Evolutionary conservation across 805 yeast species (phyloP), one percentile per base, ranked within the genome.

Genomic region (Limtongia smithiae): DNA sequence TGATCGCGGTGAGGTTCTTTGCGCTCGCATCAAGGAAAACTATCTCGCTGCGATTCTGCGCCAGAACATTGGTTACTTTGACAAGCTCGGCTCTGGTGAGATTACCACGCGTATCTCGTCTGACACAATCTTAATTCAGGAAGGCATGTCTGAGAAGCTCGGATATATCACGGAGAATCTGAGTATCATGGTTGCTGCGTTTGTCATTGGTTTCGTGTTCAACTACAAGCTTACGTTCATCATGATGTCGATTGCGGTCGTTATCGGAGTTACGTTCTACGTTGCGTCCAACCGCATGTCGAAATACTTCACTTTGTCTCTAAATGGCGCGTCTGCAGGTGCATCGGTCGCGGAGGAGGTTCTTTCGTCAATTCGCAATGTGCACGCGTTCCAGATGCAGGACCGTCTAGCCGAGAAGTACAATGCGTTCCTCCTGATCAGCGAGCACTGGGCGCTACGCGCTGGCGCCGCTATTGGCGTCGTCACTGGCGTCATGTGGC

Each of bases 401-500:
- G 55, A 50, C n/a, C 51, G 60, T 9, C 49, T 61, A n/a, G 51
- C 60, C 3, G 37, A 46, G 2, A 50, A 51, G 27, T 64, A 62
- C 46, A 55, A 59, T 35, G 41, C 22, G 7, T 48, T 47, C 39
- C 57, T 64, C 17, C 41, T 43, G 11, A 39, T 46, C 31, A 46
- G 59, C 14, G 57, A 54, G 50, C 32, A 39, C 25, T 38, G 51
- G 54, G 64, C 58, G 15, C 45, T 44, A 4, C 38, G 41, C 7
- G 63, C 57, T 14, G 61, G 56, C 44, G 33, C 45, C 24, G 49
- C 62, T 21, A 50, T 63, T 37, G 62, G 71, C 14, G 30, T 58
- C 37, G 68, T 72, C 70, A 61, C 69, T n/a, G 72, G 69, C 6
- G 41, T 61, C 18, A 58, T 71, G 32, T 71, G 75, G 74, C 60